Evolutionary conservation across 805 yeast species (phyloP).

Genomic region (Pichia heedii): DNA sequence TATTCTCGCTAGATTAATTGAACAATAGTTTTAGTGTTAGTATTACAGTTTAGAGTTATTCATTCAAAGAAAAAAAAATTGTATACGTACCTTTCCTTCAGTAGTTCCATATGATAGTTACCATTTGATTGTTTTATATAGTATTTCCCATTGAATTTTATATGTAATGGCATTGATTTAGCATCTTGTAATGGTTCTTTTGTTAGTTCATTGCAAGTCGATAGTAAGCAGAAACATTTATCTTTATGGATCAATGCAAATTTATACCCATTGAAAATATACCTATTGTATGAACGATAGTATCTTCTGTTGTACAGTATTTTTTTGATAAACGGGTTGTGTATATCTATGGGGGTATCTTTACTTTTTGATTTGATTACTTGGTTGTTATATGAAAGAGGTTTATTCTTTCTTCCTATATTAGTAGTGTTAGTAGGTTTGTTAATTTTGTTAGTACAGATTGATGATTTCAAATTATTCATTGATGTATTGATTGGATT

Average conservation of each 20-base stretch:
- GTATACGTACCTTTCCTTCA: constrained; percentile 1
- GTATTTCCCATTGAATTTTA: constrained; percentile 11
- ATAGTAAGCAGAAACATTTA: constrained; percentile 32
- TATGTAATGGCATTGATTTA: constrained; percentile 14
- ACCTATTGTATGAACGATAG: constrained; percentile 30
- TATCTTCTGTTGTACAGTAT: background rate
- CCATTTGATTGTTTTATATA: constrained; percentile 19
- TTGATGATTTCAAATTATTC: background rate
- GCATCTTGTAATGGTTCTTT: constrained; percentile 11
- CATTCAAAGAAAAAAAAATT: background rate
- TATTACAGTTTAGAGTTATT: background rate
- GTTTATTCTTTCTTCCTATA: background rate
- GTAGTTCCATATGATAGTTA: constrained; percentile 13
- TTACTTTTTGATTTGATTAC: background rate
- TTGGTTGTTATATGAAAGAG: background rate
- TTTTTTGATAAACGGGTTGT: background rate
- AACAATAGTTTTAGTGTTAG: constrained; percentile 1
- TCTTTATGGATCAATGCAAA: constrained; percentile 37
- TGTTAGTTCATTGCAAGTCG: constrained; percentile 14
- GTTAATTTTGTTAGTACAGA: background rate
- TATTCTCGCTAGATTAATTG: too few species aligned
- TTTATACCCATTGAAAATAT: constrained; percentile 31
- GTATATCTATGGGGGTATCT: background rate
- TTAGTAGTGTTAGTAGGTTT: background rate
- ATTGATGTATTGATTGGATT: background rate